Base-by-base conservation (phyloP, 768 basidiomycete genomes). In the Phlebiopsis flavidoalba region DNA sequence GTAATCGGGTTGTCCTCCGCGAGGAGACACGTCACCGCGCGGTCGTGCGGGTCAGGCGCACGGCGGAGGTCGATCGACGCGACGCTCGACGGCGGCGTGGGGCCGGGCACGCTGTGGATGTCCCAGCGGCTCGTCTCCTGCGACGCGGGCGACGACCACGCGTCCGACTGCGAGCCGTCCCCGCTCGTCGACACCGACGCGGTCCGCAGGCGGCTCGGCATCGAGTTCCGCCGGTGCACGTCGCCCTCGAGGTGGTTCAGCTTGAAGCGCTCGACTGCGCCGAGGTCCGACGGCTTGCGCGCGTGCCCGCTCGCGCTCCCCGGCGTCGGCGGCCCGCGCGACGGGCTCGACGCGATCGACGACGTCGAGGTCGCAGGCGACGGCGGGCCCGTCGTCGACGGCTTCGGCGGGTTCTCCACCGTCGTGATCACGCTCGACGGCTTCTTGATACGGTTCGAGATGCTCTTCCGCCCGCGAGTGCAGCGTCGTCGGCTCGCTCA, bases 1-100 rank as follows among this genome's bases (percentile, higher is more conserved):
- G 95, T 96, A 64, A 98, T 98, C 1, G 97, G 97, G 69, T 99
- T 98, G 67, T 98, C 95, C 72, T 98, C 97, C 0, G 96, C 97
- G 37, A 99, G 81, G 26, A 99, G 73, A 69, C 93, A 95, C 45
- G 95, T 97, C 57, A 98, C 88, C n/a, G 89, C 87, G 45, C 93
- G 85, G 70, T 95, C 94, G 60, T 73, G 82, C n/a, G 83, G 86
- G 70, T 93, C 91, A 4, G 87, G 86, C 1, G 82, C 86, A 73
- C 85, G 85, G 71, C 83, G 83, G 71, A 92, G 71, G 67, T 93
- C 91, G 64, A 90, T 87, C 0, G 92, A 92, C 65, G 87, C 85
- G n/a, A 93, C 87, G 14, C 91, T 93, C 24, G 61, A 48, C 5
- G 47, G 45, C n/a, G 57, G 33, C 31, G 91, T 92, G 40, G 11